These are phyloP conservation scores for Colletotrichum kahawae DNA, from an alignment of 2,329 filamentous ascomycete species.

Conservation along the genomic window DNA sequence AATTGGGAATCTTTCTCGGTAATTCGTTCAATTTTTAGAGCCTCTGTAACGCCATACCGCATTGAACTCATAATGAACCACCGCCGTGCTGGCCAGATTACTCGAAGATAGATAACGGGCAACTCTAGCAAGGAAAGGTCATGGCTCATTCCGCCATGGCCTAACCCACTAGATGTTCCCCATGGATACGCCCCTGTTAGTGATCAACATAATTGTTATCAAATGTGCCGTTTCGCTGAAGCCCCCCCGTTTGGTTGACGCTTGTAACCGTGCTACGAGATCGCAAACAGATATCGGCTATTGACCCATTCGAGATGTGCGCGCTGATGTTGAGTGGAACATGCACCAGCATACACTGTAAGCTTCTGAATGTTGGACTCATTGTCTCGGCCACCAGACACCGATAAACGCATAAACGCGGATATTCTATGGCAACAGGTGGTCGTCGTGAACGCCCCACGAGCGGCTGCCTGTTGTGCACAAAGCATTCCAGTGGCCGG, in stretches of 20 bases:
- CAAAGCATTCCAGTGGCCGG: slow-evolving; percentile 35
- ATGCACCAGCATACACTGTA: neutral
- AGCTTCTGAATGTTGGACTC: neutral
- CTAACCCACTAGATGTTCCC: neutral
- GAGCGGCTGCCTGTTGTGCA: slow-evolving; percentile 28
- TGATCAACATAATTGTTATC: neutral
- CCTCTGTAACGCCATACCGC: neutral
- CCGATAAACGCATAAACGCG: neutral
- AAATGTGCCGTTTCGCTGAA: neutral
- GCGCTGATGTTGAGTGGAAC: neutral
- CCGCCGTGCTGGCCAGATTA: neutral
- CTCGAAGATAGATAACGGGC: neutral
- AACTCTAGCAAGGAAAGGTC: neutral
- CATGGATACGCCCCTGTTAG: neutral
- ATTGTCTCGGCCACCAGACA: neutral
- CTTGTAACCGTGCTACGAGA: neutral
- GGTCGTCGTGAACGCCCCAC: neutral
- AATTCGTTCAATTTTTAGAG: neutral
- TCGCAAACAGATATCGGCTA: neutral
- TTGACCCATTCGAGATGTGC: neutral
- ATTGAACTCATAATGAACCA: neutral
- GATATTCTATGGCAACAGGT: neutral
- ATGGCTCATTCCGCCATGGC: neutral
- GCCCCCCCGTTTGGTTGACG: neutral
- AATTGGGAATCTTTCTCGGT: neutral